Conservation (phyloP, 108 stramenopile genomes). For the Thalassiosira profunda region DNA sequence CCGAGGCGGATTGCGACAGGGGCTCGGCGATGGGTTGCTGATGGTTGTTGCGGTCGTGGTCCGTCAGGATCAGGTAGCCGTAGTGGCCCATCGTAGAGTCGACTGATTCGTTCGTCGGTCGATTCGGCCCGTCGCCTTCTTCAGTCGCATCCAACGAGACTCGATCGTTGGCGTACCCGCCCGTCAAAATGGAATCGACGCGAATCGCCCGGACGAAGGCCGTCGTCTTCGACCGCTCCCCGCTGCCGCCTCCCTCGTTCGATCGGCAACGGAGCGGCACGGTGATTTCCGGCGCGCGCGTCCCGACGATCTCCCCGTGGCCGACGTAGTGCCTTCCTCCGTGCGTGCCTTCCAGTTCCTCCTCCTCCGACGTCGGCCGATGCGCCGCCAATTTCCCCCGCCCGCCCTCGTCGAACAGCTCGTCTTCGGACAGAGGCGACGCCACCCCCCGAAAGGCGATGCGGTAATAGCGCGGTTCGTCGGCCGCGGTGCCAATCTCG, state of each 20-base stretch:
- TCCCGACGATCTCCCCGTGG: conserved; percentile 80
- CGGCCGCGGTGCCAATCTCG: too few species aligned
- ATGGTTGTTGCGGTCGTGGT: conserved; percentile 5
- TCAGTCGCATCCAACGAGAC: conserved; percentile 53
- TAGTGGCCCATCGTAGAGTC: not conserved
- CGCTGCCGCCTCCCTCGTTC: not conserved
- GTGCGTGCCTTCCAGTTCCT: not conserved
- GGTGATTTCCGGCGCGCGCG: conserved; percentile 33
- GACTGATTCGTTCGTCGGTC: conserved; percentile 1
- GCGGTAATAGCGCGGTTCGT: conserved; percentile 63
- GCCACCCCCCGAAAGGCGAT: conserved; percentile 73
- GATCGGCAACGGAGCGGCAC: not conserved
- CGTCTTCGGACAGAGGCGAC: conserved; percentile 51
- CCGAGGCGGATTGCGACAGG: not conserved
- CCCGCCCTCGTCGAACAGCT: conserved; percentile 13
- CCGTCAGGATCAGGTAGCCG: conserved; percentile 43
- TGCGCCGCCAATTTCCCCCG: not conserved
- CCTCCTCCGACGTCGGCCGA: not conserved
- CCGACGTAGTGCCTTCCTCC: conserved; percentile 61
- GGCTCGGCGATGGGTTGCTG: conserved; percentile 51
- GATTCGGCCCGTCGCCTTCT: conserved; percentile 1
- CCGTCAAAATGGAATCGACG: conserved; percentile 81
- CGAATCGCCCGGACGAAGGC: conserved; percentile 46
- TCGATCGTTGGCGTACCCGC: conserved; percentile 79
- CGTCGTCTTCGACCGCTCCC: not conserved